Base-by-base conservation (phyloP, 2,329 filamentous ascomycete genomes). In the Penicillium sp. region DNA sequence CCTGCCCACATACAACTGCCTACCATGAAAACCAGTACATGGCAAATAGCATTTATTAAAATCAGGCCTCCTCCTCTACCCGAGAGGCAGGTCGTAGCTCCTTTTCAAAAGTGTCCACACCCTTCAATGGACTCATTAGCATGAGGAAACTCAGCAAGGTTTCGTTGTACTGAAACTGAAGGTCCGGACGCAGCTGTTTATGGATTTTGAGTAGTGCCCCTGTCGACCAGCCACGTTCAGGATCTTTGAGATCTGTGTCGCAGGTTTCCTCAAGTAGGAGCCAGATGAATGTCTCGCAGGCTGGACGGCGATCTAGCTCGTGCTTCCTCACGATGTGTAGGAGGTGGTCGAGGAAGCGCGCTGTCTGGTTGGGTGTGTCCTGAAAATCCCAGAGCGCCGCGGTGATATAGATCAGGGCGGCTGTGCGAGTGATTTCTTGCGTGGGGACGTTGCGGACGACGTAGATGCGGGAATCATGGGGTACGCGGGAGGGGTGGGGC, bases 151-250 rank as follows among this genome's bases (percentile, higher is more conserved):
- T 73, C 63, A 79, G 70, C 8, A 79, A 60, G 54, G 76, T 72
- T 60, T 80, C 78, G 60, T 75, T 75, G 64, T 78, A 79, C 5
- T 75, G 73, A 51, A 78, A 78, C 46, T 76, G 76, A 6, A 79
- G 67, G 21, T 76, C 73, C 5, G 70, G 68, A 19, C 70, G 76
- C 9, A 80, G 70, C 54, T 70, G 69, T 53, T 76, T 76, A 51
- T 77, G 73, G 26, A 70, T 71, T 46, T 69, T 70, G 38, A 79
- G 61, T 29, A 79, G 64, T 61, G 77, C 75, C 4, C 74, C 75
- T 0, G 74, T 75, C 8, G 70, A 73, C 76, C 77, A 79, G 19
- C 68, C 70, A 26, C 78, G 76, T 54, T 75, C 69, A 0, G 74
- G 65, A 29, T 77, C 72, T 56, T 69, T 74, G 57, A 80, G 57